A percentile compares a stretch with the other conserved stretches of the same genome.
phyloP scores from a whole-genome alignment of 129 eudicot genomes.

The Lactuca saligna region DNA sequence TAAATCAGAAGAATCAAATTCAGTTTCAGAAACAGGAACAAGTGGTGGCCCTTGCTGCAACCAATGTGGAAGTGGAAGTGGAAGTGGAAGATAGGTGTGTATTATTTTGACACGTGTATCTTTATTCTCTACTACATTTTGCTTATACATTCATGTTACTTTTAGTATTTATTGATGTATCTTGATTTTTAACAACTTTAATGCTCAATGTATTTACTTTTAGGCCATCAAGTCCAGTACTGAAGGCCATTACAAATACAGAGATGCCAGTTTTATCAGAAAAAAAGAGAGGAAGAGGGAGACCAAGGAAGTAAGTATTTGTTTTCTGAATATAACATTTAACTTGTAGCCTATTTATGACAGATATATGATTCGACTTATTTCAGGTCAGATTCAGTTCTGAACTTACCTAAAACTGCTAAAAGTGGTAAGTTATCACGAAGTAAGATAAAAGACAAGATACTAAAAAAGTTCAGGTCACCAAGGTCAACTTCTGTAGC shows the following conservation, averaged over 20 bases:
- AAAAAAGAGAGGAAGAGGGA: constrained; percentile 39
- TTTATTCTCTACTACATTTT: background rate
- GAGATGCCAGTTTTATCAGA: constrained; percentile 14
- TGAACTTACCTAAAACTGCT: constrained; percentile 35
- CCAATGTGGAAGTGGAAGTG: constrained; percentile 28
- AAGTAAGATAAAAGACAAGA: constrained; percentile 25
- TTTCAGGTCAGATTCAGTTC: constrained; percentile 34
- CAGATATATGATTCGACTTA: constrained; percentile 16
- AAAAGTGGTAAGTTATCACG: constrained; percentile 27
- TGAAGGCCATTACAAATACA: constrained; percentile 35
- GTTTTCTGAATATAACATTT: background rate
- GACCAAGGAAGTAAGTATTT: constrained; percentile 54
- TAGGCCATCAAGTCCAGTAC: constrained; percentile 41
- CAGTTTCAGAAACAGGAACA: background rate
- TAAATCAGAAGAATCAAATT: background rate
- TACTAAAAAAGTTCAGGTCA: constrained; percentile 49
- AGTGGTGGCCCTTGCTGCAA: constrained; percentile 19
- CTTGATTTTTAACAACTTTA: background rate
- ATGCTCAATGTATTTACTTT: constrained; percentile 4
- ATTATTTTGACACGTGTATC: constrained; percentile 13
- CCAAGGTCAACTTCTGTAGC: constrained; percentile 38
- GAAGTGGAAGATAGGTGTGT: constrained; percentile 35
- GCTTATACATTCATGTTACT: background rate
- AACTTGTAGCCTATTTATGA: background rate
- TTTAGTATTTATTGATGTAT: constrained; percentile 9